These are phyloP conservation scores for Biancaea sappan DNA, from an alignment of 306 rosid species.

Conservation along the genomic window DNA sequence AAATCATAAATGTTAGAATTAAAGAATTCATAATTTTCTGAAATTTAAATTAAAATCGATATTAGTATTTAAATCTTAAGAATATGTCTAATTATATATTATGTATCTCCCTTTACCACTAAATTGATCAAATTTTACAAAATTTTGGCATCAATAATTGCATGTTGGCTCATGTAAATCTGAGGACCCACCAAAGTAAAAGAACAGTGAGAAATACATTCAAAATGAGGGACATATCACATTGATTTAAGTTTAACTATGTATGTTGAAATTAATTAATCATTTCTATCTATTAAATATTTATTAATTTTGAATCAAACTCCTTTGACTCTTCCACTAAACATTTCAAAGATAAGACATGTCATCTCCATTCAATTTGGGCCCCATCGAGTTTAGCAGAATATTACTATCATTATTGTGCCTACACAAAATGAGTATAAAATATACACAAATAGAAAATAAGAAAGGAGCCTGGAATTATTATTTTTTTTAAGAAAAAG, in stretches of 20 bases:
- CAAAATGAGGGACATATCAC: slow-evolving; percentile 26
- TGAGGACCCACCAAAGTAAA: slow-evolving; percentile 22
- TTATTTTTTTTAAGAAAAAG: too few species aligned
- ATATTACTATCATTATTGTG: background rate
- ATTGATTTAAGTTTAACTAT: slow-evolving; percentile 28
- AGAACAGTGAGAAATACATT: background rate
- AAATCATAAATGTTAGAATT: too few species aligned
- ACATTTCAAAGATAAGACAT: slow-evolving; percentile 32
- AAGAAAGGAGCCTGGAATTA: background rate
- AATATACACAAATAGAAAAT: slow-evolving; percentile 7
- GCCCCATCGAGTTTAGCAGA: slow-evolving; percentile 31
- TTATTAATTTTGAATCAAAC: slow-evolving; percentile 46
- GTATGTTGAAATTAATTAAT: slow-evolving; percentile 9
- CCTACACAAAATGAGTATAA: background rate
- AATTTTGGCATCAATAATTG: background rate
- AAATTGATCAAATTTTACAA: background rate
- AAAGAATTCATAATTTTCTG: too few species aligned
- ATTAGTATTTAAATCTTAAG: too few species aligned
- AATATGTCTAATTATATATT: too few species aligned
- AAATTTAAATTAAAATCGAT: too few species aligned
- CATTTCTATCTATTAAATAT: slow-evolving; percentile 38
- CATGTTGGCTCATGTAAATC: background rate
- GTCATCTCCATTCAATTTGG: slow-evolving; percentile 54
- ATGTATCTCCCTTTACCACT: too few species aligned
- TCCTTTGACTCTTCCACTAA: slow-evolving; percentile 86